Conservation (phyloP, 2,329 filamentous ascomycete genomes). For the Teratosphaeria pseudoeucalypti region DNA sequence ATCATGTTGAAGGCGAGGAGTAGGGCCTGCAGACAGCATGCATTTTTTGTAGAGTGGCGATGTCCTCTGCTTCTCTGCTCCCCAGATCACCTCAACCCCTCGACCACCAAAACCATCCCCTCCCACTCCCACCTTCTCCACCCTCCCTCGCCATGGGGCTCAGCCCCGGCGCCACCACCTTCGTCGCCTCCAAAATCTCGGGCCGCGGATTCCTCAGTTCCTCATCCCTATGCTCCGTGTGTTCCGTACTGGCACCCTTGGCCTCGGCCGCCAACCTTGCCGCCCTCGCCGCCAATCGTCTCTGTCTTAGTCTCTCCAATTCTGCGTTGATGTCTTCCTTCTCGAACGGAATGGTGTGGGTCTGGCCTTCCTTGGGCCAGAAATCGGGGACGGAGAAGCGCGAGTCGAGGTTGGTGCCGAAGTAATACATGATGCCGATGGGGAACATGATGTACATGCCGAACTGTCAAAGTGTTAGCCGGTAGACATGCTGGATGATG, state of each 20-base stretch:
- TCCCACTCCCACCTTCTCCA: not conserved
- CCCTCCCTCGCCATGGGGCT: not conserved
- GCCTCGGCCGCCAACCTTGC: conserved; percentile 34
- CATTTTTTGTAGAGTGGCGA: not conserved
- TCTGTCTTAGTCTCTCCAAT: conserved; percentile 57
- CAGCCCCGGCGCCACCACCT: conserved; percentile 6
- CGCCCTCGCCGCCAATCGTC: conserved; percentile 37
- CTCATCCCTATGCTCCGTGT: conserved; percentile 15
- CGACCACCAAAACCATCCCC: conserved; percentile 1
- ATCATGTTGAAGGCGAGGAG: too few relatives aligned
- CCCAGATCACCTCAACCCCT: not conserved
- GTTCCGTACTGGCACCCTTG: conserved; percentile 18
- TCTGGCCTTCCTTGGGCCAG: conserved; percentile 77
- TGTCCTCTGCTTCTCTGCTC: not conserved
- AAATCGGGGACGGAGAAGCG: conserved; percentile 83
- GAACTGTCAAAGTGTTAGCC: conserved; percentile 49
- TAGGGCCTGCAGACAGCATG: too few relatives aligned
- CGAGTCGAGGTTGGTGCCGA: conserved; percentile 92
- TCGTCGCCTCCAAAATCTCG: conserved; percentile 16
- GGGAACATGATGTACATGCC: conserved; percentile 98
- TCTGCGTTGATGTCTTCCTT: conserved; percentile 75
- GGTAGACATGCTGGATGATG: not conserved
- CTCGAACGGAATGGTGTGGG: conserved; percentile 66
- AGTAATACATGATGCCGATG: conserved; percentile 99
- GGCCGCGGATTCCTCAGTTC: conserved; percentile 11